Conservation (phyloP, 768 basidiomycete species). For the Lanmaoa rubissima region DNA sequence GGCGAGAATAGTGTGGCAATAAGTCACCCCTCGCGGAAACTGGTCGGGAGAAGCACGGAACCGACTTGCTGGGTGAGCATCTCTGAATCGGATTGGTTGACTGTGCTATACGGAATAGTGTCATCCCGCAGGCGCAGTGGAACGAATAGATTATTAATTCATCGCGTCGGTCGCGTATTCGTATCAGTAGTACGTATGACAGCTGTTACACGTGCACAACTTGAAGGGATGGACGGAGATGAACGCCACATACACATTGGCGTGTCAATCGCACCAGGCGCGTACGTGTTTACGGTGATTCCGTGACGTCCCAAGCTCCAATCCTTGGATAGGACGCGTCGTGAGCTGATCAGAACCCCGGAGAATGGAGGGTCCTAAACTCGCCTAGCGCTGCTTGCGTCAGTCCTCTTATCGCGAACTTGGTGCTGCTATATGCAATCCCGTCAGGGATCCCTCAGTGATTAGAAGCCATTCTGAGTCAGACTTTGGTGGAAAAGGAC, state of each 20-base stretch:
- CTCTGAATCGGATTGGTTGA: neutral
- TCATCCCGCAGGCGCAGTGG: neutral
- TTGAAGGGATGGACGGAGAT: neutral
- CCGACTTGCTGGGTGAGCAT: conserved; percentile 1
- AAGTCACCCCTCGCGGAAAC: neutral
- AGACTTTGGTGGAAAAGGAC: neutral
- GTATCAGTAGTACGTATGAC: too few relatives aligned
- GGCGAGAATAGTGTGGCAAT: conserved; percentile 26
- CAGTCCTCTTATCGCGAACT: conserved; percentile 25
- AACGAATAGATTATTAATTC: neutral
- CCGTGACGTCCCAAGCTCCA: conserved; percentile 35
- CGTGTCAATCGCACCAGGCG: conserved; percentile 11
- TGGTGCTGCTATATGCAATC: neutral
- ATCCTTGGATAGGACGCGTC: conserved; percentile 22
- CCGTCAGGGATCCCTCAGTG: neutral
- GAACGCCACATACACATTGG: conserved; percentile 13
- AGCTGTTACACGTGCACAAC: neutral
- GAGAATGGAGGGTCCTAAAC: neutral
- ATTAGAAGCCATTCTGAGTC: too few relatives aligned
- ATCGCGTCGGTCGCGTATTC: neutral
- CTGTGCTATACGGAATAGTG: neutral
- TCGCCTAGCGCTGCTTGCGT: conserved; percentile 21
- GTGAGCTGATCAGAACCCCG: neutral
- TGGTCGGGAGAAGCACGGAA: neutral
- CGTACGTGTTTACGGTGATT: conserved; percentile 46